These are phyloP conservation scores for Rubus parviflorus DNA, from an alignment of 306 rosid genomes.

Conservation along the genomic window DNA sequence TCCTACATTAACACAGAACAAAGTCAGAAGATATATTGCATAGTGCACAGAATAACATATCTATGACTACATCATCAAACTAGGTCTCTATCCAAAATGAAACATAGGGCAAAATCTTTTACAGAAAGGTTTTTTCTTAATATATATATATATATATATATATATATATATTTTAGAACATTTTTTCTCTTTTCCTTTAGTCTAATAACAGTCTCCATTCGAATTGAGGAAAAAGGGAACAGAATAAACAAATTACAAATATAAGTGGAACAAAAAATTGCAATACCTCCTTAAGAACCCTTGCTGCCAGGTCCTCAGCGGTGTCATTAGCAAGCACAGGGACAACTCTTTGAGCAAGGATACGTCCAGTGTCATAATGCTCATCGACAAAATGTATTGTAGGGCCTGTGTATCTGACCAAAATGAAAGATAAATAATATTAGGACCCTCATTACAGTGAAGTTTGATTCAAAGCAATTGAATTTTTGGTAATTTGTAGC, in stretches of 20 bases:
- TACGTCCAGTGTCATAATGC: conserved; percentile 83
- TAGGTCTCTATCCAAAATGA: neutral
- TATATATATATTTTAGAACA: neutral
- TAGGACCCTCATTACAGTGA: neutral
- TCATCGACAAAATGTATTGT: conserved; percentile 92
- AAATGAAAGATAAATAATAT: neutral
- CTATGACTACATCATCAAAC: neutral
- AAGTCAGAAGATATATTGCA: neutral
- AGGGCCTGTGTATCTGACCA: conserved; percentile 76
- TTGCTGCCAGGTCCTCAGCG: conserved; percentile 71
- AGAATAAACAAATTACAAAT: neutral
- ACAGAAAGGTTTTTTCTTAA: neutral
- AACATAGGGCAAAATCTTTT: neutral
- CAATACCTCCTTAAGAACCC: conserved; percentile 80
- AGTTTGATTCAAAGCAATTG: neutral
- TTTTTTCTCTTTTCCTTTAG: neutral
- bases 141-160: too few species aligned
- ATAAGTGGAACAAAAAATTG: neutral
- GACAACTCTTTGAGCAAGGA: conserved; percentile 83
- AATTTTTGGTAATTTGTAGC: neutral
- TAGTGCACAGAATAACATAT: neutral
- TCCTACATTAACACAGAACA: conserved; percentile 42
- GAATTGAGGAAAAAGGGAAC: neutral
- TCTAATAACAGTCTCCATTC: neutral
- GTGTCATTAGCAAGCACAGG: conserved; percentile 77